Conservation (phyloP, 225 moss, liverwort and hornwort genomes). For the Marchantia paleacea region DNA sequence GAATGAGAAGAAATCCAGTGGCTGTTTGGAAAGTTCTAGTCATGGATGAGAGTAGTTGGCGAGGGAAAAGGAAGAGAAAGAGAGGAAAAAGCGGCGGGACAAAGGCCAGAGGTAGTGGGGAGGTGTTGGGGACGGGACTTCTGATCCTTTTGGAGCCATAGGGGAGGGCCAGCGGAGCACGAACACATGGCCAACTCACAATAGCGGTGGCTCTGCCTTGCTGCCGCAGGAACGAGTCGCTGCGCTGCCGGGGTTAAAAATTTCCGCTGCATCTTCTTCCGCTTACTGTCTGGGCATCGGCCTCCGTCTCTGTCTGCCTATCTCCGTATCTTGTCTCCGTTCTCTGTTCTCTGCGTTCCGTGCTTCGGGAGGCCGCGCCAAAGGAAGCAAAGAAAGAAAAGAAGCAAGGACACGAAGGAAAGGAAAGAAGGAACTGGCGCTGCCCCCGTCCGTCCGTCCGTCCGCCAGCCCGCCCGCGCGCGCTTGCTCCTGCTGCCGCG, state of each 20-base stretch:
- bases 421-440: too few species aligned
- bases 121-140: not conserved
- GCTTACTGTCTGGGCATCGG: not conserved
- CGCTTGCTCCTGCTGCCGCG: not conserved
- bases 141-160: not conserved
- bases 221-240: not conserved
- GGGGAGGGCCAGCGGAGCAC: constrained; percentile 18
- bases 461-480: not conserved
- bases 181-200: constrained; percentile 34
- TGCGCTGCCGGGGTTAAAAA: not conserved
- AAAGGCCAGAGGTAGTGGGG: constrained; percentile 1
- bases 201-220: constrained; percentile 11
- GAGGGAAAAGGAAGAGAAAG: not conserved
- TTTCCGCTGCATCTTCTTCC: not conserved
- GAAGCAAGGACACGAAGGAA: not conserved
- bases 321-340: not conserved
- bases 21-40: not conserved
- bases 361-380: not conserved
- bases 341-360: not conserved
- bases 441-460: not conserved
- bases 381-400: not conserved
- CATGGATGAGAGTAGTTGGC: not conserved
- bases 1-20: too few species aligned
- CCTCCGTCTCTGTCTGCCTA: not conserved
- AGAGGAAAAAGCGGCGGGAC: constrained; percentile 2